Percentiles rank a stretch among this genome's conserved stretches.
phyloP scores from a whole-genome alignment of 768 basidiomycete species.

The Pulveroboletus sp. region DNA sequence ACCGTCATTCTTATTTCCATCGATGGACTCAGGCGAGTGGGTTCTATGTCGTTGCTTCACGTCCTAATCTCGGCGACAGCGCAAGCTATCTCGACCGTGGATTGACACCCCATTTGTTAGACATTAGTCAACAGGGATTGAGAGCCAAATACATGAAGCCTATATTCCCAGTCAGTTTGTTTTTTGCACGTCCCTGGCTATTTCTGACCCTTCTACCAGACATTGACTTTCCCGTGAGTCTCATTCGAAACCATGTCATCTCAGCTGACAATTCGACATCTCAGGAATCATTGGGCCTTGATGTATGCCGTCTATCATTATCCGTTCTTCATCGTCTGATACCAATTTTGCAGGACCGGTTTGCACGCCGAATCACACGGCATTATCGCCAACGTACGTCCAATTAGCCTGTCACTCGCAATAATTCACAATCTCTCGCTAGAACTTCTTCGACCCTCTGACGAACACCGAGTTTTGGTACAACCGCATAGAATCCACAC shows the following conservation, averaged over 20 bases:
- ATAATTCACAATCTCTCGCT: not conserved
- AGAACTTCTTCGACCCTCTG: conserved; percentile 88
- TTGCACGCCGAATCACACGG: conserved; percentile 88
- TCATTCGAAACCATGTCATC: not conserved
- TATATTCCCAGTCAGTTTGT: conserved; percentile 76
- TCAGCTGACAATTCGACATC: not conserved
- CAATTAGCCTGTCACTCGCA: not conserved
- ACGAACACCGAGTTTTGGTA: conserved; percentile 68
- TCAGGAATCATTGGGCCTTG: conserved; percentile 88
- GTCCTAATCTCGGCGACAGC: conserved; percentile 35
- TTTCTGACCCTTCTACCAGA: conserved; percentile 41
- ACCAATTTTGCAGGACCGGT: conserved; percentile 66
- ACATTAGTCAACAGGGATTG: conserved; percentile 79
- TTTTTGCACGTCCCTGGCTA: not conserved
- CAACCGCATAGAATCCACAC: conserved; percentile 55
- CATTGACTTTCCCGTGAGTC: conserved; percentile 86
- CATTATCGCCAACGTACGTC: conserved; percentile 79
- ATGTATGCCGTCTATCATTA: conserved; percentile 47
- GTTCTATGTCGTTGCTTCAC: not conserved
- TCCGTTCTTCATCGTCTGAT: not conserved
- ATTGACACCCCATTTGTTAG: conserved; percentile 78
- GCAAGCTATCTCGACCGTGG: conserved; percentile 87
- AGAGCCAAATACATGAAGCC: conserved; percentile 85
- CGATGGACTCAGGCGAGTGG: conserved; percentile 71
- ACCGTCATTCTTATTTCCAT: conserved; percentile 86